Base-by-base conservation (phyloP, 1,284 basidiomycete species). In the Apiotrichum sp. region DNA sequence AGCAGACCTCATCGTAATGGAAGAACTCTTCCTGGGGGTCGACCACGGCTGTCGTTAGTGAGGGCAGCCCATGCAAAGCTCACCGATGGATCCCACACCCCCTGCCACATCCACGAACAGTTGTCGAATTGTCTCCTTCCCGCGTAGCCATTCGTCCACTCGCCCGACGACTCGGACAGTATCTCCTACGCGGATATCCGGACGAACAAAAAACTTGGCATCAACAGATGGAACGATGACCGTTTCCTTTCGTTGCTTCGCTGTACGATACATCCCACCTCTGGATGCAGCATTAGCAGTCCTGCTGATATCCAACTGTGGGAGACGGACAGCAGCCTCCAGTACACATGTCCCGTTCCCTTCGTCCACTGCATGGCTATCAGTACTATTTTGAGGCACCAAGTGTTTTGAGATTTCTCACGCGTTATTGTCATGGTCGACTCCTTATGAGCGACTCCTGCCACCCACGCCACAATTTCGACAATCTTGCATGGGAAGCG, bases 401-500 rank as follows among this genome's bases (percentile, higher is more conserved):
- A 6, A 6, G 22, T 22, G 22, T 22, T 22, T 22, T 22, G 22
- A 22, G 22, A 22, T 8, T 6, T 33, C 69, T 53, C 44, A 69
- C 68, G n/a, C 0, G 62, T 64, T 11, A 72, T 32, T 2, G 50
- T 65, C 57, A 72, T 55, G 1, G 46, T 47, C 0, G 61, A 45
- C 40, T 73, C 72, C 49, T 67, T 69, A 56, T 66, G 60, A 33
- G 70, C 69, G 4, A 72, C 70, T 0, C 70, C 73, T 0, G 66
- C 69, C 1, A 72, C 70, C 67, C 68, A 72, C 6, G 58, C 73
- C 10, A 73, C 71, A 1, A 74, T 42, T 61, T 73, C 66, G 33
- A 74, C 68, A 44, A 63, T 60, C 39, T 57, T 61, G 53, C 70
- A 72, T 1, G 73, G 73, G 32, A 61, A 70, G 46, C 56, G 50